These are phyloP conservation scores for Pythium grandisporangium DNA, from an alignment of 352 stramenopile species.

Conservation along the genomic window DNA sequence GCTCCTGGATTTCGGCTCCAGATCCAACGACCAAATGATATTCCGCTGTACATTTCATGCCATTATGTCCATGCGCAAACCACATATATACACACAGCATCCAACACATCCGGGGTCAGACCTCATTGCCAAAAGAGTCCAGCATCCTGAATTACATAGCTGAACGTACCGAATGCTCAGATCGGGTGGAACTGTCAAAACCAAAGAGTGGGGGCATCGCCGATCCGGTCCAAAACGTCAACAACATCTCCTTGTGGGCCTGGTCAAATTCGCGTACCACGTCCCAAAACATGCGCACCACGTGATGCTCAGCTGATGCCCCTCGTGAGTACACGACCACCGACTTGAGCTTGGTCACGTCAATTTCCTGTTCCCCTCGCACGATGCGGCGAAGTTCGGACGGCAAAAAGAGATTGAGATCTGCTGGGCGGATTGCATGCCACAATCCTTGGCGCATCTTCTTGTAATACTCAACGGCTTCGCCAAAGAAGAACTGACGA, in stretches of 20 bases:
- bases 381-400: constrained; percentile 42
- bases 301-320: constrained; percentile 23
- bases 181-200: constrained; percentile 45
- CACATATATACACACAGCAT: no score
- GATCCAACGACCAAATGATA: constrained; percentile 77
- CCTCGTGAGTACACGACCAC: constrained; percentile 49
- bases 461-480: constrained; percentile 44
- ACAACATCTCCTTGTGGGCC: constrained; percentile 29
- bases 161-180: constrained; percentile 40
- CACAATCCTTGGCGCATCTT: constrained; percentile 48
- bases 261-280: constrained; percentile 58
- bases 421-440: constrained; percentile 35
- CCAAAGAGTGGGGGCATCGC: constrained; percentile 60
- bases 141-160: no score
- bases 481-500: constrained; percentile 51
- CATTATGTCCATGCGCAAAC: no score
- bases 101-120: no score
- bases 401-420: constrained; percentile 52
- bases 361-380: constrained; percentile 35
- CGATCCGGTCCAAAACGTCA: constrained; percentile 77
- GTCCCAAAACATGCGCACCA: constrained; percentile 53
- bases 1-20: constrained; percentile 32
- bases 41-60: no score
- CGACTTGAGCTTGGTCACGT: constrained; percentile 40
- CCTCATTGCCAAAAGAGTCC: no score